Percentiles rank a stretch among this genome's conserved stretches.
These are phyloP conservation scores for Zymoseptoria crescenta DNA, from an alignment of 2,329 filamentous ascomycete genomes.

Conservation along the genomic window DNA sequence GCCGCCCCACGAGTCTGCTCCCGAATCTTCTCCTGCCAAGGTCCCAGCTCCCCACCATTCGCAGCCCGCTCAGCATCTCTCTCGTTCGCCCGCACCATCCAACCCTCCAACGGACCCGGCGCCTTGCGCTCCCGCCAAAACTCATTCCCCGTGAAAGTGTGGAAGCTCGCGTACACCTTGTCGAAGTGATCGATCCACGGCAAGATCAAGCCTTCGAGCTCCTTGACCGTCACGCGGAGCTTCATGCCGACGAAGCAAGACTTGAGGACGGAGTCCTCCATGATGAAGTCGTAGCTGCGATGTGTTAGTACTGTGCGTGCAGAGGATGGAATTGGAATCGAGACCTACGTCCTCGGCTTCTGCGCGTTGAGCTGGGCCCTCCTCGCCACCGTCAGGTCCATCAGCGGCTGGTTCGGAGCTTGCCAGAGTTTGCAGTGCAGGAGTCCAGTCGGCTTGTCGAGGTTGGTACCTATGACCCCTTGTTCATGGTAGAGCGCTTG, in stretches of 20 bases:
- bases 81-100: conserved; percentile 18
- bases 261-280: conserved; percentile 56
- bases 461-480: conserved; percentile 32
- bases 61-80: conserved; percentile 4
- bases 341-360: conserved; percentile 5
- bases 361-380: conserved; percentile 8
- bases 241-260: conserved; percentile 54
- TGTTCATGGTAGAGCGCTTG: conserved; percentile 42
- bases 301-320: not conserved
- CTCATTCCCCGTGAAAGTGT: conserved; percentile 38
- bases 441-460: conserved; percentile 45
- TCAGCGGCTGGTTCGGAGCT: conserved; percentile 30
- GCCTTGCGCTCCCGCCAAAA: conserved; percentile 27
- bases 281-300: conserved; percentile 46
- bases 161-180: conserved; percentile 38
- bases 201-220: conserved; percentile 24
- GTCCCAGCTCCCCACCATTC: conserved; percentile 1
- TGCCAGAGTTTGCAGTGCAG: conserved; percentile 46
- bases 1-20: not conserved
- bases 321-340: not conserved
- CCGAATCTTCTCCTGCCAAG: not conserved
- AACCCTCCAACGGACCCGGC: conserved; percentile 21
- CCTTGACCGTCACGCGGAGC: conserved; percentile 31
- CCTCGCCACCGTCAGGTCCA: conserved; percentile 15
- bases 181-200: conserved; percentile 33